Evolutionary conservation across 306 rosid genomes (phyloP).

Genomic region (Alnus glutinosa): DNA sequence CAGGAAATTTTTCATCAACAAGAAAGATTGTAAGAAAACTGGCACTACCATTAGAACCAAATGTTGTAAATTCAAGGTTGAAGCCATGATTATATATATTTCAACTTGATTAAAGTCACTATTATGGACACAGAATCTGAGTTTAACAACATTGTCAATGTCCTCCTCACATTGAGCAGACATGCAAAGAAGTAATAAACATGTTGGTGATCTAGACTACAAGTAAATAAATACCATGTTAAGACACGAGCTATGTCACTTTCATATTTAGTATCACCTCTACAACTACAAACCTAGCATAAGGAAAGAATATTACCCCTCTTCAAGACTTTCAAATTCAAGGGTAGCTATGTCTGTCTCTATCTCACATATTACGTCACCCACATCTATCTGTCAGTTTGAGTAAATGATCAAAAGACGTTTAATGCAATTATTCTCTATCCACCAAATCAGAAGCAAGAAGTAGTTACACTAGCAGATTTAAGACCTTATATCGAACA

Average conservation of each 20-base stretch:
- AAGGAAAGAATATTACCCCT: conserved; percentile 73
- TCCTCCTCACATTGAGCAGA: not conserved
- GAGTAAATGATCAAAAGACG: conserved; percentile 17
- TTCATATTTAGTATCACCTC: conserved; percentile 7
- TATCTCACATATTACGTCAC: conserved; percentile 95
- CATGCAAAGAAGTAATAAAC: not conserved
- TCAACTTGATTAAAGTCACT: conserved; percentile 11
- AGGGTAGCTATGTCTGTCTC: conserved; percentile 98
- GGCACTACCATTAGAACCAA: not conserved
- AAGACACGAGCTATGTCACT: not conserved
- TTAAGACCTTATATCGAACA: conserved; percentile 25
- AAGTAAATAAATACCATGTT: not conserved
- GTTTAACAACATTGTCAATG: conserved; percentile 7
- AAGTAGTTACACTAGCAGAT: conserved; percentile 13
- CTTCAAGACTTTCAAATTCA: conserved; percentile 91
- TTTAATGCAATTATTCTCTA: not conserved
- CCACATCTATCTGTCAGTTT: conserved; percentile 82
- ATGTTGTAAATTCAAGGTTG: not conserved
- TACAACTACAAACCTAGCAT: conserved; percentile 7
- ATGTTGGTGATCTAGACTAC: conserved; percentile 4
- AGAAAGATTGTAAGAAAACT: not conserved
- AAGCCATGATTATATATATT: conserved; percentile 14
- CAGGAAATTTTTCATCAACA: not conserved
- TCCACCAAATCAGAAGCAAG: not conserved
- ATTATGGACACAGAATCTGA: conserved; percentile 11